Evolutionary conservation across 345 rosid genomes (phyloP).

Genomic region (Nephelium lappaceum): DNA sequence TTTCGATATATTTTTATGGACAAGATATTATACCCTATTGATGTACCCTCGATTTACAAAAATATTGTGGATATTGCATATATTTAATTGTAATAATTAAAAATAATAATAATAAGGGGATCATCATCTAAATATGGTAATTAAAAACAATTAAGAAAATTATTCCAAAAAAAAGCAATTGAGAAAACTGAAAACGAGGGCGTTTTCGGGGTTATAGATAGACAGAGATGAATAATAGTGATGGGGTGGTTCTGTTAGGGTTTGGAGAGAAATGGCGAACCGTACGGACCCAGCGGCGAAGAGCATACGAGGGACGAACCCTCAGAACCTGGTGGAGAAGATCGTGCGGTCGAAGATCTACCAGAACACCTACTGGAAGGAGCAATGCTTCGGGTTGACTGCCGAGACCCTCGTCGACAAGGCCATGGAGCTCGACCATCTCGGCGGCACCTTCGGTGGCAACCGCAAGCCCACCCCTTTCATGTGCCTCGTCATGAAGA

Average conservation of each 20-base stretch:
- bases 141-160: too few relatives aligned
- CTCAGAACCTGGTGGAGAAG: slow-evolving; percentile 87
- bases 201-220: too few relatives aligned
- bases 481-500: slow-evolving; percentile 79
- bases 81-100: too few relatives aligned
- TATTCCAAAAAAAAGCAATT: too few relatives aligned
- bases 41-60: too few relatives aligned
- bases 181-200: too few relatives aligned
- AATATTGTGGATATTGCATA: too few relatives aligned
- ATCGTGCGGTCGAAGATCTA: slow-evolving; percentile 75
- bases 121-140: too few relatives aligned
- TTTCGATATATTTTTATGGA: too few relatives aligned
- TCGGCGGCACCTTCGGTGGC: slow-evolving; percentile 90
- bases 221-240: too few relatives aligned
- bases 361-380: slow-evolving; percentile 90
- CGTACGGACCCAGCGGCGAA: slow-evolving; percentile 89
- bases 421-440: slow-evolving; percentile 90
- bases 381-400: slow-evolving; percentile 86
- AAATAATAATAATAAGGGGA: too few relatives aligned
- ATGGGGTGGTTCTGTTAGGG: not conserved
- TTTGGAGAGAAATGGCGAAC: slow-evolving; percentile 58
- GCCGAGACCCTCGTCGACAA: slow-evolving; percentile 92
- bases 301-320: slow-evolving; percentile 85
- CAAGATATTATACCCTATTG: too few relatives aligned
- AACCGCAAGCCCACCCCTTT: slow-evolving; percentile 85